Percentiles rank a stretch among this genome's conserved stretches.
phyloP scores from a whole-genome alignment of 1,284 basidiomycete species.

The Bondarzewia mesenterica region DNA sequence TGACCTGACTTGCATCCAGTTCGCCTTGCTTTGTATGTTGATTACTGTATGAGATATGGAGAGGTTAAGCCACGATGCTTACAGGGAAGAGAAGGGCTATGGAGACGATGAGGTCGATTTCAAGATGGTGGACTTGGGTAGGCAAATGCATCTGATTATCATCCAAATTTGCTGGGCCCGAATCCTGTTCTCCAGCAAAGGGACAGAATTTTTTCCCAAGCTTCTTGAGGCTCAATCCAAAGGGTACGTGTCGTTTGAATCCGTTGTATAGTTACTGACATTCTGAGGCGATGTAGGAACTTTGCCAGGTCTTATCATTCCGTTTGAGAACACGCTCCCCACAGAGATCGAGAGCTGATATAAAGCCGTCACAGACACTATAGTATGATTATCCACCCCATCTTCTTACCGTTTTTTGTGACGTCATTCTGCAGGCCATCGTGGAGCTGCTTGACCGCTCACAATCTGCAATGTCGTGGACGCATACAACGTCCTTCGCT shows the following conservation, averaged over 20 bases:
- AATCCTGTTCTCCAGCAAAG: constrained; percentile 36
- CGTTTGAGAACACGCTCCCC: constrained; percentile 65
- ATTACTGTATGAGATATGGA: background rate
- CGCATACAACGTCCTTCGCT: constrained; percentile 56
- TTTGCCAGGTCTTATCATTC: constrained; percentile 81
- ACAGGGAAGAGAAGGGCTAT: constrained; percentile 68
- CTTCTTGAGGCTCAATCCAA: constrained; percentile 70
- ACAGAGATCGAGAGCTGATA: constrained; percentile 73
- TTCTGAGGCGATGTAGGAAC: constrained; percentile 39
- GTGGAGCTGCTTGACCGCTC: constrained; percentile 80
- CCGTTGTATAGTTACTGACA: no score
- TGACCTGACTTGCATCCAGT: constrained; percentile 6
- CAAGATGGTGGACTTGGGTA: constrained; percentile 55
- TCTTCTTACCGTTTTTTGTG: background rate
- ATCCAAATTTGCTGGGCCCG: background rate
- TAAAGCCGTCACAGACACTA: constrained; percentile 71
- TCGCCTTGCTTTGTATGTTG: constrained; percentile 10
- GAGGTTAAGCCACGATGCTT: background rate
- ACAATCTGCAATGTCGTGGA: constrained; percentile 56
- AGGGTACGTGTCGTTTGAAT: no score
- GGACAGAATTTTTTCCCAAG: constrained; percentile 61
- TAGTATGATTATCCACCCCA: constrained; percentile 33
- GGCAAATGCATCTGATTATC: constrained; percentile 14
- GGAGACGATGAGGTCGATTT: constrained; percentile 58
- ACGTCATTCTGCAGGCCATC: constrained; percentile 43